Base-by-base conservation (phyloP, 2,329 filamentous ascomycete genomes). In the Aspergillus persii region DNA sequence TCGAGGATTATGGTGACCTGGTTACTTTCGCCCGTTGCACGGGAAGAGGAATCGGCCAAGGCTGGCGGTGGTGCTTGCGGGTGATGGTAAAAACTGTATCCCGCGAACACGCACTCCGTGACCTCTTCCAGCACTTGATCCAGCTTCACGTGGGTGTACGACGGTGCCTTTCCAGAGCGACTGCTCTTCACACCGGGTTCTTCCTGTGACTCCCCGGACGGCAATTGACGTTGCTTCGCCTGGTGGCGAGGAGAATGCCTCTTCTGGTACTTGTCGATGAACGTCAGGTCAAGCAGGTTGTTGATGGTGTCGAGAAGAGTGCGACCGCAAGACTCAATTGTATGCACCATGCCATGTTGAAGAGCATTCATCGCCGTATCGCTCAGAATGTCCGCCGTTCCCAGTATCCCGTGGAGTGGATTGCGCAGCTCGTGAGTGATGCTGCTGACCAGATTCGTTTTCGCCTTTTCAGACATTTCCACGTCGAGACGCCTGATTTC, bases 291-390 rank as follows among this genome's bases (percentile, higher is more conserved):
- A 0, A 76, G 68, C 23, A 77, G 58, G 50, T 76, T 69, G 44
- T 77, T 74, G 48, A 80, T 73, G 0, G 76, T 78, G 50, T 79
- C 77, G 1, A 80, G 64, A 0, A 80, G 64, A 0, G 77, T 79
- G 2, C 72, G 70, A 1, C 75, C 77, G 59, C 77, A 80, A 8
- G 68, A 74, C 33, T 74, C 69, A 18, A 79, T 72, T 0, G 76
- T 74, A 39, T 72, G 65, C 1, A 76, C 65, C 56, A 76, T 58
- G 3, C 67, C 67, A 15, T 63, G 63, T 36, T 76, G 74, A 4
- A 66, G 62, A 11, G 68, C 63, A 8, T 65, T 66, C 41, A 69
- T 65, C 2, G 61, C 63, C 1, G 71, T 69, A 39, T 75, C 74
- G 33, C 66, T 61, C 6, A 76, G 61, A 11, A 76, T 61, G 39